Percentiles rank a stretch among this genome's conserved stretches.
Evolutionary conservation across 2,329 filamentous ascomycete genomes (phyloP).

Genomic region (Colletotrichum orchidophilum): DNA sequence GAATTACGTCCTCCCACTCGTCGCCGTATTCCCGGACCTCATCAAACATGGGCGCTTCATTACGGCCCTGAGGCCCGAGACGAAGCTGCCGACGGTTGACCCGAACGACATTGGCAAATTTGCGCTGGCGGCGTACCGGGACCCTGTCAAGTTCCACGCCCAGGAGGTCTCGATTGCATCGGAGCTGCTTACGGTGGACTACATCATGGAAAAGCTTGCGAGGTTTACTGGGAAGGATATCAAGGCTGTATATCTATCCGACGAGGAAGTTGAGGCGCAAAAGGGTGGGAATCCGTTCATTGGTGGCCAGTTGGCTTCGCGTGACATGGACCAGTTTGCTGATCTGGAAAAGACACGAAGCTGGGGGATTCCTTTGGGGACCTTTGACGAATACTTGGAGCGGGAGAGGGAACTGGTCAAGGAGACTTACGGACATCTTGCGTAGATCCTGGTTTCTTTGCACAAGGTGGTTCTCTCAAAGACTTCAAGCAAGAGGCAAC

Average conservation of each 20-base stretch:
- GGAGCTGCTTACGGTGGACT: conserved; percentile 47
- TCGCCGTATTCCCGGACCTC: conserved; percentile 50
- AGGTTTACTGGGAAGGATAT: conserved; percentile 46
- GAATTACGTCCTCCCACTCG: conserved; percentile 56
- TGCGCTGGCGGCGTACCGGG: conserved; percentile 51
- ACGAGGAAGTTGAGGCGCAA: conserved; percentile 50
- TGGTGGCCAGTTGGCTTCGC: conserved; percentile 46
- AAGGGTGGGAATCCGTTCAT: conserved; percentile 49
- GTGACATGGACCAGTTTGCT: conserved; percentile 46
- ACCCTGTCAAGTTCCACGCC: conserved; percentile 51
- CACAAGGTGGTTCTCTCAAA: neutral
- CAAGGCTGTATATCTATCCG: conserved; percentile 47
- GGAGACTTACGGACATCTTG: conserved; percentile 39
- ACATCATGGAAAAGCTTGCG: conserved; percentile 49
- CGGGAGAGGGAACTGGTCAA: conserved; percentile 47
- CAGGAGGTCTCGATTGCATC: conserved; percentile 52
- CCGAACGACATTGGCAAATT: conserved; percentile 58
- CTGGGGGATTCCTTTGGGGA: conserved; percentile 53
- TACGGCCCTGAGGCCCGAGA: conserved; percentile 46
- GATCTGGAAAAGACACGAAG: conserved; percentile 46
- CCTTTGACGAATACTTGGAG: conserved; percentile 53
- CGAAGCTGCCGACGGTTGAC: conserved; percentile 53
- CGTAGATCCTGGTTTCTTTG: neutral
- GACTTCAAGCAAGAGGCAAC: neutral
- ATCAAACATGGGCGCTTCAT: conserved; percentile 48